These are phyloP conservation scores for Clitopilus passeckerianus DNA, from an alignment of 768 basidiomycete species.

Conservation along the genomic window DNA sequence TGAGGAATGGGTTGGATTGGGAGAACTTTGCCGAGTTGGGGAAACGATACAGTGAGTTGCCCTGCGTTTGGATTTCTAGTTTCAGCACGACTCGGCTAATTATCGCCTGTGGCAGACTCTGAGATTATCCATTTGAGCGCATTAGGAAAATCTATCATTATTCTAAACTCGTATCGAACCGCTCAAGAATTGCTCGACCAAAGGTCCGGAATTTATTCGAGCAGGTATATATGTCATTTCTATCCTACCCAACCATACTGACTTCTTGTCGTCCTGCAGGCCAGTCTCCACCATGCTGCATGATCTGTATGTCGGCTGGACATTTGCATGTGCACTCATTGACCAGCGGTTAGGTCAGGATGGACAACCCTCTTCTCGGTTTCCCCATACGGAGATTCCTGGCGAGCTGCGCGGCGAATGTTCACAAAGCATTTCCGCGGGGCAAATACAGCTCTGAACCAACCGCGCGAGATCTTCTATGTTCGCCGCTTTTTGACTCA, in stretches of 20 bases:
- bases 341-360: background rate
- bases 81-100: too few species aligned
- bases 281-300: background rate
- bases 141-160: constrained; percentile 13
- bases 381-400: background rate
- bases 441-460: background rate
- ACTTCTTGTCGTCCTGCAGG: too few species aligned
- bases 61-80: too few species aligned
- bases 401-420: background rate
- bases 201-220: constrained; percentile 14
- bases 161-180: constrained; percentile 14
- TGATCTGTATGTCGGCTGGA: background rate
- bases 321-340: background rate
- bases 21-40: background rate
- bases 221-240: too few species aligned
- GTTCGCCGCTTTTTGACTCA: background rate
- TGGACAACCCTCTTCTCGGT: background rate
- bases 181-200: constrained; percentile 18
- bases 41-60: background rate
- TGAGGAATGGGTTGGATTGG: background rate
- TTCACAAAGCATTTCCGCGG: background rate
- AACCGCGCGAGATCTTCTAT: background rate
- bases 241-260: too few species aligned
- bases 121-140: constrained; percentile 17
- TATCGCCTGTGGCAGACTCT: too few species aligned